Evolutionary conservation across 78 protist species (phyloP).

Genomic region (Polysphondylium violaceum): DNA sequence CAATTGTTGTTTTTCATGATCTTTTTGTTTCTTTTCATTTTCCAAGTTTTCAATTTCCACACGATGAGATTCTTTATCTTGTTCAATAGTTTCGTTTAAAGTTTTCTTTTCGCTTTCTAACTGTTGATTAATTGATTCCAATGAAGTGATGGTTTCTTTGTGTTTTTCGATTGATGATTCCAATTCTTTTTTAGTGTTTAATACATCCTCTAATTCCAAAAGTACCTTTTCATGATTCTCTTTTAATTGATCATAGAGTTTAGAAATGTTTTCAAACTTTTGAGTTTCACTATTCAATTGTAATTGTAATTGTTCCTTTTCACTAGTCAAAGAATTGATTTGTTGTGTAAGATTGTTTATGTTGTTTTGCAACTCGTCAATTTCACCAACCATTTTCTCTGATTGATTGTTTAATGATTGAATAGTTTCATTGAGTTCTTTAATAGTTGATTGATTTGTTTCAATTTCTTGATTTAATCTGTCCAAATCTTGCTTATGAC

Average conservation of each 20-base stretch:
- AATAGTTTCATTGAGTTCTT: not conserved
- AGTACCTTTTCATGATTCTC: slow-evolving; percentile 7
- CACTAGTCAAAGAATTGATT: not conserved
- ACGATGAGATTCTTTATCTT: not conserved
- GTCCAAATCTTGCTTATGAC: slow-evolving; percentile 7
- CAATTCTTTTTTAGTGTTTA: too few species aligned
- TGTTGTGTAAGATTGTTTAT: slow-evolving; percentile 1
- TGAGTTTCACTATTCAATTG: slow-evolving; percentile 7
- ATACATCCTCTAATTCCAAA: not conserved
- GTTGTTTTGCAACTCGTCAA: slow-evolving; percentile 13
- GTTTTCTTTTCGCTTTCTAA: not conserved
- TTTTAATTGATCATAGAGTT: not conserved
- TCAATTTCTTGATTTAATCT: not conserved
- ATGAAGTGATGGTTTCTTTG: not conserved
- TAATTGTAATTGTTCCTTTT: slow-evolving; percentile 4
- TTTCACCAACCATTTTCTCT: not conserved
- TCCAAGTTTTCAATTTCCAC: not conserved
- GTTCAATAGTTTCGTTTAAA: not conserved
- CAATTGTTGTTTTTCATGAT: slow-evolving; percentile 19
- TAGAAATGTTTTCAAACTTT: not conserved
- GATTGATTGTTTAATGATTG: not conserved
- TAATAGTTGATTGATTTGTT: not conserved
- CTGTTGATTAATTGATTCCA: not conserved
- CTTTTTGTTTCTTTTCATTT: slow-evolving; percentile 3
- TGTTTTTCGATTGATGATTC: too few species aligned